Conservation (phyloP, 441 rosid genomes). For the Brassica balearica region DNA sequence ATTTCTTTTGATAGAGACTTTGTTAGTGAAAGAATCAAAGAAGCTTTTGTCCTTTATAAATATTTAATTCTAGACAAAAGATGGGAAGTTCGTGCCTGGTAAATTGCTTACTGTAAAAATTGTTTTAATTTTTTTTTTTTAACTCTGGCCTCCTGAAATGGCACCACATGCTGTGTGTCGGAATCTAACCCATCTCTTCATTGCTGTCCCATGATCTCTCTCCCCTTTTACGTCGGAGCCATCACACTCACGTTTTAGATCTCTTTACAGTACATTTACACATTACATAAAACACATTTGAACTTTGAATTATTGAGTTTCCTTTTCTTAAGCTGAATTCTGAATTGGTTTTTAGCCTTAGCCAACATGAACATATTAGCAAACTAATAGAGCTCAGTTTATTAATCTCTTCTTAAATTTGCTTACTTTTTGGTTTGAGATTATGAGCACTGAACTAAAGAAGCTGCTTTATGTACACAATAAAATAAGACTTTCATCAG, state of each 20-base stretch:
- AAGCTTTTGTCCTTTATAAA: constrained; percentile 31
- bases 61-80: constrained; percentile 21
- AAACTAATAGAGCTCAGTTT: constrained; percentile 7
- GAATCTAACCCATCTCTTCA: constrained; percentile 41
- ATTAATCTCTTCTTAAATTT: background rate
- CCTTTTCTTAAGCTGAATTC: background rate
- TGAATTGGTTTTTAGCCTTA: background rate
- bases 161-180: constrained; percentile 46
- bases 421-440: constrained; percentile 1
- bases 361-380: constrained; percentile 9
- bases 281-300: constrained; percentile 1
- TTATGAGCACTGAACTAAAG: background rate
- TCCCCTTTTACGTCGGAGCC: constrained; percentile 29
- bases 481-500: background rate
- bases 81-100: constrained; percentile 20
- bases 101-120: constrained; percentile 15
- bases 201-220: constrained; percentile 38
- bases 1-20: constrained; percentile 2
- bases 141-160: constrained; percentile 41
- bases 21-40: constrained; percentile 33
- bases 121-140: background rate
- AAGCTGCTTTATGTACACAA: background rate
- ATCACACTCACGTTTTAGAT: constrained; percentile 31
- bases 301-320: background rate
- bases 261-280: background rate